Percentiles rank a stretch among this genome's conserved stretches.
These are phyloP conservation scores for Hyphodiscus hymeniophilus DNA, from an alignment of 495 filamentous ascomycete species.

Conservation along the genomic window DNA sequence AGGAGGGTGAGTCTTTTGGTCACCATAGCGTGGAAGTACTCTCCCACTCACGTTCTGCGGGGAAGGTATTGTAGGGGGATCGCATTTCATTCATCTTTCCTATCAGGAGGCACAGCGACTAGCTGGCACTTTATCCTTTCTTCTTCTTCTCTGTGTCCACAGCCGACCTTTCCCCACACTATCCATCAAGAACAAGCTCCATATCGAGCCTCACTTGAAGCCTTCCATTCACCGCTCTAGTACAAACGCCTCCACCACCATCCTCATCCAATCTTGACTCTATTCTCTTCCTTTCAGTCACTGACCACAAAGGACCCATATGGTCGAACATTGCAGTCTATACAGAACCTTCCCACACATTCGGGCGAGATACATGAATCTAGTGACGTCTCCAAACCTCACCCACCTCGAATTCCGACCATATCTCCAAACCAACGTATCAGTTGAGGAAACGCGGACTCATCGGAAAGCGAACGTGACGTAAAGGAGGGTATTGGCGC, in stretches of 20 bases:
- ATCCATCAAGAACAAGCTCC: background rate
- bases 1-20: too few relatives aligned
- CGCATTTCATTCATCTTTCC: constrained; percentile 1
- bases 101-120: background rate
- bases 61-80: constrained; percentile 27
- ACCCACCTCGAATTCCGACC: background rate
- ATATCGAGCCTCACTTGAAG: background rate
- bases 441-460: background rate
- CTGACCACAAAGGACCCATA: background rate
- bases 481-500: constrained; percentile 2
- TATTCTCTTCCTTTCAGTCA: background rate
- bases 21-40: too few relatives aligned
- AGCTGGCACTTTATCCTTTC: too few relatives aligned
- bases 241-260: background rate
- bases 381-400: too few relatives aligned
- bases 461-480: background rate
- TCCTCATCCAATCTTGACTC: background rate
- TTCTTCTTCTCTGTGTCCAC: too few relatives aligned
- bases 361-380: background rate
- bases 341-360: background rate
- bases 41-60: too few relatives aligned
- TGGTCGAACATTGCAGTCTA: background rate
- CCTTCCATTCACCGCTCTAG: background rate
- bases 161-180: background rate
- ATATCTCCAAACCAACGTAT: background rate